Conservation (phyloP, 371 early-diverging fungal genomes). For the Mucor irregularis region DNA sequence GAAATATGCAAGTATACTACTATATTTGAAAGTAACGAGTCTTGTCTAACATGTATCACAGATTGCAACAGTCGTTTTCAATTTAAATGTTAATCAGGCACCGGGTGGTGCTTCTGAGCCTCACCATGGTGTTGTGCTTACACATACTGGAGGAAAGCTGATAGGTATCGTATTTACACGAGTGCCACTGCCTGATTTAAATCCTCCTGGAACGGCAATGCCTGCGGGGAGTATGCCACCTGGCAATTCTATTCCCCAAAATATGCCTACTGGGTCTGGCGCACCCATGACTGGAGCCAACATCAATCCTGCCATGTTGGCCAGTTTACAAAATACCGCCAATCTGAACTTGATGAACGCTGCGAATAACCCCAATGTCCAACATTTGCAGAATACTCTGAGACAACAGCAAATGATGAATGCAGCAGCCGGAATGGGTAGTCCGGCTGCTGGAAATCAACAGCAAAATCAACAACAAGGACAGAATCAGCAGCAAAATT, state of each 20-base stretch:
- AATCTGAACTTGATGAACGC: constrained; percentile 21
- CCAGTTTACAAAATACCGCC: constrained; percentile 25
- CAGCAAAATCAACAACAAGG: constrained; percentile 25
- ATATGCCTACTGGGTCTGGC: constrained; percentile 7
- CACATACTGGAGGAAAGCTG: constrained; percentile 44
- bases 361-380: constrained; percentile 20
- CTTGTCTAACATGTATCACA: constrained; percentile 3
- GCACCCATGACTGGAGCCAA: constrained; percentile 9
- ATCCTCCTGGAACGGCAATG: not conserved
- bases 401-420: constrained; percentile 34
- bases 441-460: constrained; percentile 5
- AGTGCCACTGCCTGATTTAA: constrained; percentile 52
- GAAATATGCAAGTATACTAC: constrained; percentile 44
- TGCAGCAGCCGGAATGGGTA: constrained; percentile 23
- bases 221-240: constrained; percentile 10
- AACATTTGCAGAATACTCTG: constrained; percentile 25
- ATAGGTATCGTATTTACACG: constrained; percentile 57
- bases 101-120: constrained; percentile 19
- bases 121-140: constrained; percentile 50
- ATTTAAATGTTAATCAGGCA: constrained; percentile 26
- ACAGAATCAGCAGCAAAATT: constrained; percentile 19
- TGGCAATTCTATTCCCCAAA: not conserved
- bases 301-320: constrained; percentile 23
- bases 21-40: not conserved
- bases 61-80: constrained; percentile 49